Percentiles rank a stretch among this genome's conserved stretches.
Conservation (phyloP, 352 stramenopile genomes). For the Phytophthora tentaculata region DNA sequence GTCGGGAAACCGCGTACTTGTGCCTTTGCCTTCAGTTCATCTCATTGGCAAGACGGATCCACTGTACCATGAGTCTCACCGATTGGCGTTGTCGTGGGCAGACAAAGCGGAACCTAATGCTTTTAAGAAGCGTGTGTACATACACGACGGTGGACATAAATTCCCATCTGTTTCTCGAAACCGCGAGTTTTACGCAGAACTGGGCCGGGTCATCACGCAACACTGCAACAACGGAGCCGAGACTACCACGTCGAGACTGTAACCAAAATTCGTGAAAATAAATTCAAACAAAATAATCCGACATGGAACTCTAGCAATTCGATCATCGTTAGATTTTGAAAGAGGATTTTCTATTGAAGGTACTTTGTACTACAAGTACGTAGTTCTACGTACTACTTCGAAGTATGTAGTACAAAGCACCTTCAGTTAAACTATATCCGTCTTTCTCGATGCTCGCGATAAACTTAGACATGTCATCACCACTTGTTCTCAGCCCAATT, state of each 20-base stretch:
- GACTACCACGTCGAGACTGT: slow-evolving; percentile 9
- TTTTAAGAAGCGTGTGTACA: slow-evolving; percentile 37
- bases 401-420: no score
- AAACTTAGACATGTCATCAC: not conserved
- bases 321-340: no score
- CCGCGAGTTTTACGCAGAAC: slow-evolving; percentile 31
- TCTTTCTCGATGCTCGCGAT: slow-evolving; percentile 34
- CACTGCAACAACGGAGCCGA: slow-evolving; percentile 32
- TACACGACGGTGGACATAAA: slow-evolving; percentile 45
- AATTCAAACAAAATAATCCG: no score
- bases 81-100: slow-evolving; percentile 40
- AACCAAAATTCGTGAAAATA: not conserved
- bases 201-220: slow-evolving; percentile 28
- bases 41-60: slow-evolving; percentile 68
- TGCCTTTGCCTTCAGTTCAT: slow-evolving; percentile 51
- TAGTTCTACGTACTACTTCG: no score
- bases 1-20: slow-evolving; percentile 26
- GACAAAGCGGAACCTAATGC: slow-evolving; percentile 12
- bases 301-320: no score
- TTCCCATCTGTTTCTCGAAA: slow-evolving; percentile 44
- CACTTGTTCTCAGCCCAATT: slow-evolving; percentile 14
- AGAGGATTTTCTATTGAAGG: no score
- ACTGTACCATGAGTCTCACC: slow-evolving; percentile 52
- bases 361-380: no score
- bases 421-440: no score